Base-by-base conservation (phyloP, 148 eudicot genomes). In the Polygonum maritimum region DNA sequence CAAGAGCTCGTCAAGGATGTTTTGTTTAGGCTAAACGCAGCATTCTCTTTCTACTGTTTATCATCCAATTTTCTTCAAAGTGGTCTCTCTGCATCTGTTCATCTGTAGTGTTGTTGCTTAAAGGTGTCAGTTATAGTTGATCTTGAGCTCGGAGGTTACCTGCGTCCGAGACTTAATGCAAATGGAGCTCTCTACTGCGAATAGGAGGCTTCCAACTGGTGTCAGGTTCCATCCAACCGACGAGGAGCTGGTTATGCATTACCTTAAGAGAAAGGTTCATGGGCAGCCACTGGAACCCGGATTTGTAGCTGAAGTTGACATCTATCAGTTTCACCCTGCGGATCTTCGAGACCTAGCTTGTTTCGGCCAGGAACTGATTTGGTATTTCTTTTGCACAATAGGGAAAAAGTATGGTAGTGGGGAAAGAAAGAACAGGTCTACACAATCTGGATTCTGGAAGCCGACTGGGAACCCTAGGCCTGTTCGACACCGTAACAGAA, bases 161-260 rank as follows among this genome's bases (percentile, higher is more conserved):
- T 55, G 62, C 8, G 5, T 58, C 4, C 7, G 41, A 11, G 35
- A 11, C 22, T 58, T 58, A 26, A 21, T 5, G 19, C 6, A 10
- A 58, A 58, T 58, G 65, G 65, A 58, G 65, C 22, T 58, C 2
- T 57, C 31, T 14, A 0, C 7, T 12, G 63, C 31, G 26, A 26
- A 26, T 26, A 26, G 31, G 31, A 41, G 77, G 7, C 80, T 83
- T 48, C 82, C 81, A 38, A 91, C 86, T 0, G 98, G 97, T 21
- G 82, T 88, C 79, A 90, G 92, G 12, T 93, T 88, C 76, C 87
- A 88, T 77, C 98, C 98, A 12, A 91, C 97, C 10, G 94, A 87
- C 74, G 84, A 73, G 41, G 97, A 91, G 82, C 69, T 93, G 69
- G 75, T 91, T 36, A 81, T 85, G 91, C 87, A 77, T 73, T 88